phyloP scores from a whole-genome alignment of 768 basidiomycete genomes.

The Pleurotus eryngii region DNA sequence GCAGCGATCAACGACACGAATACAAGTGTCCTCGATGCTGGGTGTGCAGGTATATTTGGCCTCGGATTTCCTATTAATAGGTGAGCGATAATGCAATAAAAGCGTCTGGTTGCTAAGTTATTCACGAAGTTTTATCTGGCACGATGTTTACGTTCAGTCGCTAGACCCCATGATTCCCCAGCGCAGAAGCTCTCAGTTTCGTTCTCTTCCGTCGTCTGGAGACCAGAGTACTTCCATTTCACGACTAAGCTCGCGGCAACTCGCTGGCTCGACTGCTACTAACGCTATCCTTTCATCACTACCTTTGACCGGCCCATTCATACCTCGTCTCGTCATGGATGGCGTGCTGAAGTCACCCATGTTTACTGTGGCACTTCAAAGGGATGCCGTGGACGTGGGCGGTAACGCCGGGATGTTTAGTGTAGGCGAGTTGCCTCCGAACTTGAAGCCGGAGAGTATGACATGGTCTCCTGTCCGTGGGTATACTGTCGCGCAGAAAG shows the following conservation, averaged over 20 bases:
- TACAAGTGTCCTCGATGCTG: constrained; percentile 53
- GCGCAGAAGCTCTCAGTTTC: not conserved
- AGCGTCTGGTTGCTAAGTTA: not conserved
- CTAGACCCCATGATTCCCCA: constrained; percentile 1
- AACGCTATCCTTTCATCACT: constrained; percentile 39
- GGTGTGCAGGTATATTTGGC: constrained; percentile 67
- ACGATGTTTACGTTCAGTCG: constrained; percentile 1
- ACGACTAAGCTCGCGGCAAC: constrained; percentile 11
- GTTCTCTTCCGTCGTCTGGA: not conserved
- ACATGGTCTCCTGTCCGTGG: constrained; percentile 65
- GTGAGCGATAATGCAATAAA: constrained; percentile 25
- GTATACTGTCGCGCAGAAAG: constrained; percentile 51
- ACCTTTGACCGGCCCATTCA: constrained; percentile 38
- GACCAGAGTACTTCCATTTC: not conserved
- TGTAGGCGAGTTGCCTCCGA: constrained; percentile 60
- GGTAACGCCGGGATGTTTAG: constrained; percentile 65
- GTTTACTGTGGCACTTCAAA: constrained; percentile 62
- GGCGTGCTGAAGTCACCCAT: constrained; percentile 37
- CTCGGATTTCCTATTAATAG: constrained; percentile 74
- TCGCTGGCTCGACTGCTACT: constrained; percentile 17
- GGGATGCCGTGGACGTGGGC: constrained; percentile 64
- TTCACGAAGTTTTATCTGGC: not conserved
- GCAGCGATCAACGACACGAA: constrained; percentile 69
- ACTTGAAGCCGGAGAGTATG: constrained; percentile 43
- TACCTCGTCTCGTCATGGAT: constrained; percentile 42